A percentile compares a stretch with the other conserved stretches of the same genome.
Evolutionary conservation across 2,329 filamentous ascomycete genomes (phyloP).

Genomic region (Dryadomyces quercivorus): DNA sequence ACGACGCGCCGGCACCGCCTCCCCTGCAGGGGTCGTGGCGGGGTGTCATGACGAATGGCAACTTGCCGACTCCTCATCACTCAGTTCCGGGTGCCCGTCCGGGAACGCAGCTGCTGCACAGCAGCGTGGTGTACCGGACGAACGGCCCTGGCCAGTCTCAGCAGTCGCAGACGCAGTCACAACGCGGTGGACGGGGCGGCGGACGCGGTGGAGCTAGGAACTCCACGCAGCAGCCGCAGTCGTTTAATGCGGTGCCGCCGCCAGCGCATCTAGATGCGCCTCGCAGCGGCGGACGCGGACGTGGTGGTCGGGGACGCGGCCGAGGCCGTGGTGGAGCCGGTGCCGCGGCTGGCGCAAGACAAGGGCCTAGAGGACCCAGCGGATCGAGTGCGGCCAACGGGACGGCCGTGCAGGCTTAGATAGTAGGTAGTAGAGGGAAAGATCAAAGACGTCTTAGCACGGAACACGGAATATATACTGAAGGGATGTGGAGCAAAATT

Average conservation of each 20-base stretch:
- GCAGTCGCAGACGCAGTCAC: conserved; percentile 10
- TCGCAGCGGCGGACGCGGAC: conserved; percentile 25
- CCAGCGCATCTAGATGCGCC: conserved; percentile 42
- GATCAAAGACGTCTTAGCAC: too few relatives aligned
- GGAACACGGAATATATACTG: too few relatives aligned
- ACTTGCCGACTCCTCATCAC: conserved; percentile 26
- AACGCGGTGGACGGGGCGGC: background rate
- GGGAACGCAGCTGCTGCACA: conserved; percentile 31
- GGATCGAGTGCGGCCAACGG: background rate
- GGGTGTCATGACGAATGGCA: conserved; percentile 35
- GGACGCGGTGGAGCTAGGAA: background rate
- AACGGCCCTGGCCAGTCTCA: conserved; percentile 6
- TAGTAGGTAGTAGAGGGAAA: too few relatives aligned
- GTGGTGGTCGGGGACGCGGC: conserved; percentile 24
- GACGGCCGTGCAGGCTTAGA: background rate
- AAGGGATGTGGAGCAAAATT: too few relatives aligned
- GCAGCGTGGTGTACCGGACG: conserved; percentile 38
- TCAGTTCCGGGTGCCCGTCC: conserved; percentile 14
- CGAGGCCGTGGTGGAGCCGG: conserved; percentile 15
- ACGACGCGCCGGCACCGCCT: conserved; percentile 41
- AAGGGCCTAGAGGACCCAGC: too few relatives aligned
- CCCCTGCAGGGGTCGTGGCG: conserved; percentile 46
- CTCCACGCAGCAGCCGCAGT: conserved; percentile 12
- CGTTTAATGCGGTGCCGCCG: conserved; percentile 46
- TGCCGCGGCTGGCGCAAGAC: background rate